Base-by-base conservation (phyloP, 108 stramenopile species). In the Cylindrotheca closterium region DNA sequence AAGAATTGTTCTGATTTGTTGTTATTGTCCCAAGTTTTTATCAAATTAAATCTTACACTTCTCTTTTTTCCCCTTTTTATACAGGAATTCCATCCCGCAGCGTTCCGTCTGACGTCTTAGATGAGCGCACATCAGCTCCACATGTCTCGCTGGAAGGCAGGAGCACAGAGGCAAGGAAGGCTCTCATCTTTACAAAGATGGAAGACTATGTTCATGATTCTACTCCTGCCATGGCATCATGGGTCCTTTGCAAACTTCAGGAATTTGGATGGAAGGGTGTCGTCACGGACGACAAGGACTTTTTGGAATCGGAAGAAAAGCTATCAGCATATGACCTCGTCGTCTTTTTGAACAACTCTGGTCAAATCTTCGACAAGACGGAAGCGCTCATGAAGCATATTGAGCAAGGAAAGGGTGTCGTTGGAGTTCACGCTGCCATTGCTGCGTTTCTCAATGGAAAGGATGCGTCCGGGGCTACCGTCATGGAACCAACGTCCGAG, bases 341-440 rank as follows among this genome's bases (percentile, higher is more conserved):
- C 19, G 46, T 62, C 46, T 51, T 62, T 26, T 28, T 62, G 24
- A 68, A 68, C 67, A 68, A 68, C 34, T 68, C 67, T 19, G 67
- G 67, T 3, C 50, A 68, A 19, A 30, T 54, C 22, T 68, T 68
- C 25, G 57, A 58, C 23, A 48, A 59, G 2, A 30, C 19, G 3
- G 26, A 58, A 45, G 22, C 8, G 3, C 47, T 68, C 15, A 4
- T 58, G 45, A 19, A 10, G 7, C 67, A 68, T 18, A 37, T 68
- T 30, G 67, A 21, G 4, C 22, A 48, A 7, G 67, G 67, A 30
- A 47, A 58, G 37, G 67, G 67, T 32, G 56, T 68, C 5, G 21
- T 68, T 10, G 67, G 67, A 10, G 67, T 58, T 22, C 67, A 68
- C 29, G 67, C 67, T 4, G 67, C 67, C 10, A n/a, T 68, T 34